Evolutionary conservation across 306 rosid genomes (phyloP).

Genomic region (Begonia masoniana): DNA sequence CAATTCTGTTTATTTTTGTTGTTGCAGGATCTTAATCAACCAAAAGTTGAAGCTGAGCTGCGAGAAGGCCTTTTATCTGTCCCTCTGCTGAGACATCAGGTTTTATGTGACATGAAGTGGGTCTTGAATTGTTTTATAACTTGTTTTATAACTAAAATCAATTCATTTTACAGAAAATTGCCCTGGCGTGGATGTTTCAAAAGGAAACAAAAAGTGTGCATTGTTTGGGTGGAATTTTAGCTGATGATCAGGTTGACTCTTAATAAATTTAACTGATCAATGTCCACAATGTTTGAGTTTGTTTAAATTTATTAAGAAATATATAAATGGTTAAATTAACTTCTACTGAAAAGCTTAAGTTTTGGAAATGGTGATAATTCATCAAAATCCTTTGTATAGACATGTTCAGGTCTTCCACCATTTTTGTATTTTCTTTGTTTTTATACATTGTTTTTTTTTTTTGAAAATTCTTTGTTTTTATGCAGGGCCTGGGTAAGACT

Average conservation of each 20-base stretch:
- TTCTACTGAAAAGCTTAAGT: too few species aligned
- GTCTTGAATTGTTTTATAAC: constrained; percentile 2
- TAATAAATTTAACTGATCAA: too few species aligned
- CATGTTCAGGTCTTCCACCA: too few species aligned
- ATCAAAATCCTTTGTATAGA: too few species aligned
- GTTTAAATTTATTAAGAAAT: too few species aligned
- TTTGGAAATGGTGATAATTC: too few species aligned
- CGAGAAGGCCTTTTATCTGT: constrained; percentile 82
- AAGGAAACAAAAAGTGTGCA: constrained; percentile 89
- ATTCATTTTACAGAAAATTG: constrained; percentile 58
- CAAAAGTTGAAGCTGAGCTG: constrained; percentile 47
- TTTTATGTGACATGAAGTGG: constrained; percentile 15
- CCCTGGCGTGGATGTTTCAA: constrained; percentile 94
- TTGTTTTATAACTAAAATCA: constrained; percentile 4
- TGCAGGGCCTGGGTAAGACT: constrained; percentile 98
- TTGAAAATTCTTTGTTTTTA: constrained; percentile 16
- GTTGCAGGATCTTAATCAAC: constrained; percentile 78
- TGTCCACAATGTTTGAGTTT: too few species aligned
- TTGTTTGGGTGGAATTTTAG: constrained; percentile 95
- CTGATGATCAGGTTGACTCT: constrained; percentile 79
- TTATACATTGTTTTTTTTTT: constrained; percentile 24
- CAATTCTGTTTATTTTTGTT: constrained; percentile 18
- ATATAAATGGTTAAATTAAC: too few species aligned
- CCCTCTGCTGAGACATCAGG: constrained; percentile 93
- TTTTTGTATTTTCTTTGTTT: constrained; percentile 13